Evolutionary conservation across 2,329 filamentous ascomycete genomes (phyloP).

Genomic region (Cryphonectria japonica): DNA sequence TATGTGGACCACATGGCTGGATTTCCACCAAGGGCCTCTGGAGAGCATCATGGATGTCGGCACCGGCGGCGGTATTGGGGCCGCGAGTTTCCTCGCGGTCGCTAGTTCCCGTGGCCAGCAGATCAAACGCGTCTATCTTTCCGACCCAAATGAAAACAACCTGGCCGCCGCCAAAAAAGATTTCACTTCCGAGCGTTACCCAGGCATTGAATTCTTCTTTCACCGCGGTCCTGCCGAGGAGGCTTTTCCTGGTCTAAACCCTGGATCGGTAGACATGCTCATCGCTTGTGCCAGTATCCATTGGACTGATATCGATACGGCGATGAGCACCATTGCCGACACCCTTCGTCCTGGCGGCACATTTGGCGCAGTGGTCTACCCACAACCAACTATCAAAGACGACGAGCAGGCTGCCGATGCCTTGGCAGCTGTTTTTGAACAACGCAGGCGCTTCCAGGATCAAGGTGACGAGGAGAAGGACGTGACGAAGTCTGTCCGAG

Average conservation of each 20-base stretch:
- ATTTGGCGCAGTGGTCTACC: constrained; percentile 24
- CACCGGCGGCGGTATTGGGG: constrained; percentile 25
- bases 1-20: constrained; percentile 24
- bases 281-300: constrained; percentile 26
- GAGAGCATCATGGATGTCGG: constrained; percentile 23
- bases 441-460: constrained; percentile 19
- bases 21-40: constrained; percentile 21
- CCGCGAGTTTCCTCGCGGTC: constrained; percentile 15
- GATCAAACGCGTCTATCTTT: constrained; percentile 22
- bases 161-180: constrained; percentile 13
- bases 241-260: constrained; percentile 13
- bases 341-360: constrained; percentile 27
- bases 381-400: constrained; percentile 15
- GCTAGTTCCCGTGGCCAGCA: constrained; percentile 7
- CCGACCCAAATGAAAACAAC: constrained; percentile 25
- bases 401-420: constrained; percentile 6
- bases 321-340: constrained; percentile 18
- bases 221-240: constrained; percentile 20
- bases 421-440: constrained; percentile 15
- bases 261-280: constrained; percentile 20
- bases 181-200: constrained; percentile 4
- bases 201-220: constrained; percentile 16
- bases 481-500: constrained; percentile 3
- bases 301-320: constrained; percentile 21
- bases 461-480: constrained; percentile 2